phyloP scores from a whole-genome alignment of 2,329 filamentous ascomycete species.

The Pochonia chlamydosporia region DNA sequence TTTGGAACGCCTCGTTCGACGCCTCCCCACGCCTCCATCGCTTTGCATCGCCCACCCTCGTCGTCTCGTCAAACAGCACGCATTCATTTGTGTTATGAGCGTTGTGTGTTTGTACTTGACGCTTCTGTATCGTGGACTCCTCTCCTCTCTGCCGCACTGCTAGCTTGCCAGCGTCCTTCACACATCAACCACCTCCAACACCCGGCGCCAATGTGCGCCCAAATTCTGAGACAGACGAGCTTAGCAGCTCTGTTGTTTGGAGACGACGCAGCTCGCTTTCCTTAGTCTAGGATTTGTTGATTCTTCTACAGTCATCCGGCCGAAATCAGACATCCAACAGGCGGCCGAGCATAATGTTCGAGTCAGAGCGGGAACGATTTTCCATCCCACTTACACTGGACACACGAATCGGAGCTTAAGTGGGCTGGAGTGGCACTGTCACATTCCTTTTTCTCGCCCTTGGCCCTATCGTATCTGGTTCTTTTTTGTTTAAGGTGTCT shows the following conservation, averaged over 20 bases:
- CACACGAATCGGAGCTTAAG: background rate
- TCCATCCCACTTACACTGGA: constrained; percentile 1
- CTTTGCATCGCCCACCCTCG: background rate
- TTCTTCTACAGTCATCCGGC: background rate
- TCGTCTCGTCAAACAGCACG: no score
- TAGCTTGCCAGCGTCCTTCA: no score
- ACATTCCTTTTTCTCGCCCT: background rate
- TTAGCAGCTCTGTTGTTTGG: background rate
- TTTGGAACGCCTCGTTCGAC: background rate
- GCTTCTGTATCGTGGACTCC: no score
- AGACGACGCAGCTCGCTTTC: background rate
- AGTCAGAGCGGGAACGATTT: constrained; percentile 2
- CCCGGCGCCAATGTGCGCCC: no score
- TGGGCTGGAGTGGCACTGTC: constrained; percentile 3
- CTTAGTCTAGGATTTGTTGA: background rate
- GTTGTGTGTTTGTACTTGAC: no score
- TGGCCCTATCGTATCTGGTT: background rate
- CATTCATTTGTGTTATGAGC: no score
- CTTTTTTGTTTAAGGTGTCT: background rate
- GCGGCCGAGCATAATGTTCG: background rate
- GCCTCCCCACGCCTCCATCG: background rate
- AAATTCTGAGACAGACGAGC: no score
- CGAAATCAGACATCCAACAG: background rate
- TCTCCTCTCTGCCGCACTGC: no score
- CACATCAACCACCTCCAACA: no score